These are phyloP conservation scores for Coelastrella sp. DNA, from an alignment of 139 green algal genomes.

Conservation along the genomic window DNA sequence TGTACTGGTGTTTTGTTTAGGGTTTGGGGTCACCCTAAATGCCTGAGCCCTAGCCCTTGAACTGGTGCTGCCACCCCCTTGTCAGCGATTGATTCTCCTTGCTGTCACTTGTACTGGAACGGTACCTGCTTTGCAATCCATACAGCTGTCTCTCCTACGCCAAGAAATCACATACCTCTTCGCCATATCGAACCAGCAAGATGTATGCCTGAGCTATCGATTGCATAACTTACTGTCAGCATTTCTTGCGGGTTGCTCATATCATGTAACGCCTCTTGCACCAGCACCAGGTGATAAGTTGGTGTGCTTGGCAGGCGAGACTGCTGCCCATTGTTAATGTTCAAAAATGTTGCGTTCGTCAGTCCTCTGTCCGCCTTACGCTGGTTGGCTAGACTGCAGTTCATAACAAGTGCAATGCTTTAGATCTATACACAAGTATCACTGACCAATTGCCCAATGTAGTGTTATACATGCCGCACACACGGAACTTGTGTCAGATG, in stretches of 20 bases:
- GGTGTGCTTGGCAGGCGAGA: conserved; percentile 13
- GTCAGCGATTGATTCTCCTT: too few relatives aligned
- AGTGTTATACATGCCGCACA: too few relatives aligned
- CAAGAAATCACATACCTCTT: not conserved
- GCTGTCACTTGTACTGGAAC: too few relatives aligned
- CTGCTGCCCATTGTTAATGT: not conserved
- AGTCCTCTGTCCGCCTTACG: not conserved
- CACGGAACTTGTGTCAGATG: too few relatives aligned
- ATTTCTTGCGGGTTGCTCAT: conserved; percentile 26
- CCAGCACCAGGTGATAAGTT: conserved; percentile 24
- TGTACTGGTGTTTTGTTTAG: too few relatives aligned
- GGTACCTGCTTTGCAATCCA: too few relatives aligned
- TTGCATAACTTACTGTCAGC: not conserved
- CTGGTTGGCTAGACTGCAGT: not conserved
- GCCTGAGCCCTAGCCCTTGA: too few relatives aligned
- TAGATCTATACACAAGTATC: too few relatives aligned
- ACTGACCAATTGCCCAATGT: too few relatives aligned
- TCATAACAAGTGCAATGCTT: too few relatives aligned
- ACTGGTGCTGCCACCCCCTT: too few relatives aligned
- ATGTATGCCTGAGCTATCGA: not conserved
- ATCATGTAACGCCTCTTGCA: conserved; percentile 40
- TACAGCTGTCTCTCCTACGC: not conserved
- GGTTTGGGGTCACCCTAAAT: too few relatives aligned
- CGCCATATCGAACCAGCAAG: not conserved
- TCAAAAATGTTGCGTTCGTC: conserved; percentile 2